phyloP scores from a whole-genome alignment of 805 yeast genomes.

The Metschnikowia colocasiae region DNA sequence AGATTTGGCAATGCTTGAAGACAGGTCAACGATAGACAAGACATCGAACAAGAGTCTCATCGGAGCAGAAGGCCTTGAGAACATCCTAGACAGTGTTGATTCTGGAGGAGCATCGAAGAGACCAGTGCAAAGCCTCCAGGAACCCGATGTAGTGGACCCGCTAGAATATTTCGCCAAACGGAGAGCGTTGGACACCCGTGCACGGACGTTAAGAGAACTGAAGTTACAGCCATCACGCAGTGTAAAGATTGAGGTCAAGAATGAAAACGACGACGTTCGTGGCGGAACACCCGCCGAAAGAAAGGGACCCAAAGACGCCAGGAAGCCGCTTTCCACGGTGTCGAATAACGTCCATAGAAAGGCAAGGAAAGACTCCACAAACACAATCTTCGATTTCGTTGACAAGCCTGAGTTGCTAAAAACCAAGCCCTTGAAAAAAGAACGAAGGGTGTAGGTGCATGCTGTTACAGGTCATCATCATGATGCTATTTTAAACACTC shows the following conservation, averaged over 20 bases:
- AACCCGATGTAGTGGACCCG: constrained; percentile 2
- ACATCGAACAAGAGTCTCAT: neutral
- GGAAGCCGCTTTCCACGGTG: constrained; percentile 3
- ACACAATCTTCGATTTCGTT: constrained; percentile 41
- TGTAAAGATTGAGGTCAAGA: constrained; percentile 5
- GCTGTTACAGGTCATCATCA: too few relatives aligned
- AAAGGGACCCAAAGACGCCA: neutral
- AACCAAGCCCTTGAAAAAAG: neutral
- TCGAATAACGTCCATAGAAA: neutral
- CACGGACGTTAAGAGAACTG: neutral
- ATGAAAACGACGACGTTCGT: neutral
- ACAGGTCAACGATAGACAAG: neutral
- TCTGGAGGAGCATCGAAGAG: neutral
- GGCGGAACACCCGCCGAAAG: neutral
- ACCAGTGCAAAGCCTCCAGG: neutral
- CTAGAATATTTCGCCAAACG: constrained; percentile 3
- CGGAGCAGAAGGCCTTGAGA: constrained; percentile 2
- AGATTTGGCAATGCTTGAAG: constrained; percentile 1
- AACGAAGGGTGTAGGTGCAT: neutral
- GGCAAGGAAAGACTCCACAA: neutral
- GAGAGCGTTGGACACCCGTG: constrained; percentile 1
- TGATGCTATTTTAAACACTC: constrained; percentile 65
- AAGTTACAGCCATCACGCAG: constrained; percentile 4
- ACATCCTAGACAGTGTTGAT: constrained; percentile 2
- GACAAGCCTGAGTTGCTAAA: constrained; percentile 17